Percentiles rank a stretch among this genome's conserved stretches.
phyloP scores from a whole-genome alignment of 371 early-diverging fungal genomes.

The Rhizopus arrhizus region DNA sequence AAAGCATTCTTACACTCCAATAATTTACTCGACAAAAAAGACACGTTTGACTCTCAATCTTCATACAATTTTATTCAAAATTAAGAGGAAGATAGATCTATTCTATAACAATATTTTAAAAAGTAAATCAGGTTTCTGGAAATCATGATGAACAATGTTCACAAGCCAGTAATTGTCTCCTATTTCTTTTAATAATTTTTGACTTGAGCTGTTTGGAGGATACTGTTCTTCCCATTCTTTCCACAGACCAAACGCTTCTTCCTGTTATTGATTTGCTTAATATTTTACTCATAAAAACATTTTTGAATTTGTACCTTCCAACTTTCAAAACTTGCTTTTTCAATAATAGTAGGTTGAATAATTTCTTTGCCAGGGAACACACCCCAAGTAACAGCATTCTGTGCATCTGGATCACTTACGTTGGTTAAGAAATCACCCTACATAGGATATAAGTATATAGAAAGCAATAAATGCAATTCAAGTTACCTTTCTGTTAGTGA shows the following conservation, averaged over 20 bases:
- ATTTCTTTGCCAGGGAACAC: conserved; percentile 98
- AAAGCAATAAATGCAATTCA: not conserved
- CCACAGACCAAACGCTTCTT: conserved; percentile 97
- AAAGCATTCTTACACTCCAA: no score
- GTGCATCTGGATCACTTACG: conserved; percentile 71
- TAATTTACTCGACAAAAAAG: no score
- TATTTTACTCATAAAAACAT: not conserved
- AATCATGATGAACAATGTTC: conserved; percentile 93
- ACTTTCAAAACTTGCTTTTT: conserved; percentile 88
- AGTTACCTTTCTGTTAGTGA: conserved; percentile 71
- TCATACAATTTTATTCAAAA: no score
- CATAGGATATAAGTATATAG: no score
- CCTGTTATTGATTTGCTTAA: conserved; percentile 29
- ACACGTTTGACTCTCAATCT: no score
- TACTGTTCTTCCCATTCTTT: conserved; percentile 86
- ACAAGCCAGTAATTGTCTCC: conserved; percentile 82
- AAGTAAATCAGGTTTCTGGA: conserved; percentile 56
- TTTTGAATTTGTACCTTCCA: conserved; percentile 63
- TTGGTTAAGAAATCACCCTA: conserved; percentile 87
- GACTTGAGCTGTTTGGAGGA: conserved; percentile 54
- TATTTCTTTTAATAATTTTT: conserved; percentile 63
- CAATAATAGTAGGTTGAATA: conserved; percentile 95
- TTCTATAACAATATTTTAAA: conserved; percentile 35
- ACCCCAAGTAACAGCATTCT: conserved; percentile 98
- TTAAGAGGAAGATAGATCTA: no score